Base-by-base conservation (phyloP, 2,329 filamentous ascomycete genomes). In the Purpureocillium lavendulum region DNA sequence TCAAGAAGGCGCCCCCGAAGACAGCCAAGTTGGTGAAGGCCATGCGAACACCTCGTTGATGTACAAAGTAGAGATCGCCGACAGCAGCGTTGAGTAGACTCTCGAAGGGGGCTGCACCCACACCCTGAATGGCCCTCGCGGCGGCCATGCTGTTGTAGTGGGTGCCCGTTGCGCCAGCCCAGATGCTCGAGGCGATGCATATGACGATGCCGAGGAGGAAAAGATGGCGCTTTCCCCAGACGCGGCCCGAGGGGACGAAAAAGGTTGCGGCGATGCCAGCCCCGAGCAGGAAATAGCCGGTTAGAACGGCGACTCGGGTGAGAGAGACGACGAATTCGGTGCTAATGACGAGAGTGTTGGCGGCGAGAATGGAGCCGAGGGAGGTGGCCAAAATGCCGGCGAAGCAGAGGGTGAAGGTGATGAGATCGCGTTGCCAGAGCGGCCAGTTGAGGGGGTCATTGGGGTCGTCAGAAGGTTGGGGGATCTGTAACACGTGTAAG, bases 161-260 rank as follows among this genome's bases (percentile, higher is more conserved):
- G 30, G 67, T 70, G 10, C 75, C 73, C 13, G 76, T 78, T 0
- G 73, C 77, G 24, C 86, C 86, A 17, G 77, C 88, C 89, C 89
- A 96, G 7, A 75, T 77, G 48, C 80, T 85, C 41, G 82, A 84
- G 33, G 74, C 67, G 32, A 94, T 73, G 51, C 94, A 71, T 42
- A 94, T 71, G 35, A 85, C 47, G 34, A 82, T 80, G 7, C 87
- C 88, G 2, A 94, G 51, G 18, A 96, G 63, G 58, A 94, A 96
- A 13, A 88, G 66, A 65, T 96, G 90, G 31, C 89, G 75, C 62
- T 95, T 96, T 30, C 90, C 90, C 85, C 87, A 96, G 46, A 96
- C 82, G 41, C 89, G 78, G 15, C 86, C 87, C 1, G 83, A 86
- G 0, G 90, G 86, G 3, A 96, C 88, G 61, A 89, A 89, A 47